phyloP scores from a whole-genome alignment of 1,284 basidiomycete genomes.

The Melampsora americana region DNA sequence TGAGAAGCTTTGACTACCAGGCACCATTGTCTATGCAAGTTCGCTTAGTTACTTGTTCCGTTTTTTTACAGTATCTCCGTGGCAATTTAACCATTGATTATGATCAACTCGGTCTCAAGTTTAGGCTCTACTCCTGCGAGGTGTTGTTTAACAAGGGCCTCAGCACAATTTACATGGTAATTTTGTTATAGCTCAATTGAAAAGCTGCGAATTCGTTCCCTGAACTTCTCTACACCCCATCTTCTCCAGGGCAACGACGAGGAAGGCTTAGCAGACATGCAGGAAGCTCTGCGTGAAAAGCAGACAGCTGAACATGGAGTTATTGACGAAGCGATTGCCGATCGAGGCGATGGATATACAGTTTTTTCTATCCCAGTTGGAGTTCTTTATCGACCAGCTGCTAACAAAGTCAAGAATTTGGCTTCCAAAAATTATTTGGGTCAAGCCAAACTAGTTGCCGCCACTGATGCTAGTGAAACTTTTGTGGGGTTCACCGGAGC shows the following conservation, averaged over 20 bases:
- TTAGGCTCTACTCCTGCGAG: conserved; percentile 77
- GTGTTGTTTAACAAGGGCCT: conserved; percentile 69
- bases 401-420: conserved; percentile 78
- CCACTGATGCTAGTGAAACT: conserved; percentile 38
- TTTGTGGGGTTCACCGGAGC: conserved; percentile 42
- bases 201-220: conserved; percentile 2
- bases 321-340: conserved; percentile 75
- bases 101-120: conserved; percentile 82
- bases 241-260: conserved; percentile 58
- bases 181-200: not conserved
- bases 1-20: too few species aligned
- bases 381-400: conserved; percentile 76
- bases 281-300: conserved; percentile 68
- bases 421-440: conserved; percentile 80
- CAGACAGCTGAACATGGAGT: conserved; percentile 75
- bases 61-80: conserved; percentile 58
- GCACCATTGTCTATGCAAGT: not conserved
- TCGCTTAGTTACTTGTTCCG: not conserved
- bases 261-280: conserved; percentile 68
- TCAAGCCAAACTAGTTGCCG: conserved; percentile 60
- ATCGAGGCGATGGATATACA: conserved; percentile 45
- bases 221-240: conserved; percentile 60
- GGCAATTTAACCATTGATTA: conserved; percentile 70
- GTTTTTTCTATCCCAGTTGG: conserved; percentile 66
- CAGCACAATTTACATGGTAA: conserved; percentile 27